A percentile compares a stretch with the other conserved stretches of the same genome.
Conservation (phyloP, 225 moss, liverwort and hornwort genomes). For the Thuidium tamariscinum region DNA sequence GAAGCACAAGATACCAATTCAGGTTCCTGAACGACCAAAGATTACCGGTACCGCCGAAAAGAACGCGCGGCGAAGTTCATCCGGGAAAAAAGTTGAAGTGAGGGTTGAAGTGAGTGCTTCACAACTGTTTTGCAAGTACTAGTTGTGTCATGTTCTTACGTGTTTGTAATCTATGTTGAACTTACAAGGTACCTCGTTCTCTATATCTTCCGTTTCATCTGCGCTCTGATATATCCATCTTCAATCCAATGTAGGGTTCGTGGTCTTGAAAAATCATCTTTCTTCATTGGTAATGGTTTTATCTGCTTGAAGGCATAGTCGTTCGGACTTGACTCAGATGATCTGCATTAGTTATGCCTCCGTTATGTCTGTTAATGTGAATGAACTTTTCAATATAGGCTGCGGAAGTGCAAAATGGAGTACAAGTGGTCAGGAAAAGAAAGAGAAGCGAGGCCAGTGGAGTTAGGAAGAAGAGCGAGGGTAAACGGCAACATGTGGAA, state of each 20-base stretch:
- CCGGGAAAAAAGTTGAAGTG: slow-evolving; percentile 14
- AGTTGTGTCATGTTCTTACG: neutral
- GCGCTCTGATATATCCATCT: neutral
- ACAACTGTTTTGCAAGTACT: neutral
- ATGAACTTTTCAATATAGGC: slow-evolving; percentile 27
- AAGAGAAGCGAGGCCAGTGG: slow-evolving; percentile 49
- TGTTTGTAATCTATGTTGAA: neutral
- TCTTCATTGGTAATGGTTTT: neutral
- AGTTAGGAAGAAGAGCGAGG: slow-evolving; percentile 28
- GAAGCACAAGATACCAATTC: slow-evolving; percentile 71
- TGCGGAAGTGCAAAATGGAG: slow-evolving; percentile 50
- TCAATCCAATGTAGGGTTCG: neutral
- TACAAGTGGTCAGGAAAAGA: slow-evolving; percentile 57
- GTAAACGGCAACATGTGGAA: slow-evolving; percentile 48
- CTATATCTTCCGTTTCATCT: neutral
- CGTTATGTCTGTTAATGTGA: neutral
- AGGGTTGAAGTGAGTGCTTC: slow-evolving; percentile 9
- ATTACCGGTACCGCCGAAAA: slow-evolving; percentile 21
- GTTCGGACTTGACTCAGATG: neutral
- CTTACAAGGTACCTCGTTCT: neutral
- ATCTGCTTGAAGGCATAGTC: neutral
- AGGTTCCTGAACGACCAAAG: slow-evolving; percentile 17
- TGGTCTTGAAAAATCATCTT: neutral
- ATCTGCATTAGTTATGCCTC: neutral
- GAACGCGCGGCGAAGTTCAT: slow-evolving; percentile 22